Conservation (phyloP, 2,329 filamentous ascomycete species). For the Pseudogymnoascus verrucosus region DNA sequence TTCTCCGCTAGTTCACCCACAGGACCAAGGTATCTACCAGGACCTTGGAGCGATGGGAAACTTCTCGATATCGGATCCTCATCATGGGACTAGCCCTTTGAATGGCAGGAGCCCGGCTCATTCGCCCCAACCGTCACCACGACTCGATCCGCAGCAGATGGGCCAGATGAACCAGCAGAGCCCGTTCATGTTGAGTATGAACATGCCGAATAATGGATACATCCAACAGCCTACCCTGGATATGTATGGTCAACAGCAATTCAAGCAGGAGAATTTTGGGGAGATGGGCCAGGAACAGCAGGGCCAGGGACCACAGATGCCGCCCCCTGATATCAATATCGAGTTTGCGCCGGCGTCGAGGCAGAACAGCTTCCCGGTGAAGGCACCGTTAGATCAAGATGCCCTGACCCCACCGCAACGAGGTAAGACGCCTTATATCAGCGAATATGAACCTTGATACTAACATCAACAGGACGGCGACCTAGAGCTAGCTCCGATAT, state of each 20-base stretch:
- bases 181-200: slow-evolving; percentile 37
- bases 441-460: background rate
- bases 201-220: slow-evolving; percentile 31
- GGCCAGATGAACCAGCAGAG: slow-evolving; percentile 33
- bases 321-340: slow-evolving; percentile 90
- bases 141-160: slow-evolving; percentile 49
- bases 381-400: slow-evolving; percentile 59
- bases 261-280: slow-evolving; percentile 36
- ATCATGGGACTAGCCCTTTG: slow-evolving; percentile 49
- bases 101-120: slow-evolving; percentile 76
- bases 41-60: slow-evolving; percentile 69
- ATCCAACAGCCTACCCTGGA: slow-evolving; percentile 28
- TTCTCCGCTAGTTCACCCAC: slow-evolving; percentile 71
- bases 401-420: slow-evolving; percentile 75
- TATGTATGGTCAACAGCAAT: slow-evolving; percentile 43
- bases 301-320: slow-evolving; percentile 62
- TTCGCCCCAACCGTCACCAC: slow-evolving; percentile 58
- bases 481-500: slow-evolving; percentile 29
- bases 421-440: slow-evolving; percentile 35
- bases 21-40: slow-evolving; percentile 65
- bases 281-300: slow-evolving; percentile 45
- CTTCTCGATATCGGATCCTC: slow-evolving; percentile 70
- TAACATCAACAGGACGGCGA: slow-evolving; percentile 25
- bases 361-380: slow-evolving; percentile 57
- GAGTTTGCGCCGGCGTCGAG: slow-evolving; percentile 74